A percentile compares a stretch with the other conserved stretches of the same genome.
Conservation (phyloP, 2,329 filamentous ascomycete genomes). For the Domatiomyces globalis region DNA sequence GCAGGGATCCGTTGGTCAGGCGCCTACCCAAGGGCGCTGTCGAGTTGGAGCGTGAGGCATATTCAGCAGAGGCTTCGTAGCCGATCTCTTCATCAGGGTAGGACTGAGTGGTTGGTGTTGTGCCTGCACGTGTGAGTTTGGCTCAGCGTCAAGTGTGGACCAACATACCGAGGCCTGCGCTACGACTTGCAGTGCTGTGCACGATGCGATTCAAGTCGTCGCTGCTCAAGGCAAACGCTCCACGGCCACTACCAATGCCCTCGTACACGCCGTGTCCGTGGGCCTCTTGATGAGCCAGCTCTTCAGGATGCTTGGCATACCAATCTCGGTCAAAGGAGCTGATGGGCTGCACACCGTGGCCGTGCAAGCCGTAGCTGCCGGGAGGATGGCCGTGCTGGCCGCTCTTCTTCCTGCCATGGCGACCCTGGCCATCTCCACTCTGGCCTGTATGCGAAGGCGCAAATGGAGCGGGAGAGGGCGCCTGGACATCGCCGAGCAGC, state of each 20-base stretch:
- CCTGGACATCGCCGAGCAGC: slow-evolving; percentile 87
- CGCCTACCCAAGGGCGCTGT: slow-evolving; percentile 31
- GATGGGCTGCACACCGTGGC: slow-evolving; percentile 60
- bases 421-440: slow-evolving; percentile 29
- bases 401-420: slow-evolving; percentile 60
- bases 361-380: slow-evolving; percentile 85
- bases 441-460: slow-evolving; percentile 17
- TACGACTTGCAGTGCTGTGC: slow-evolving; percentile 46
- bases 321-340: slow-evolving; percentile 84
- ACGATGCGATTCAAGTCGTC: slow-evolving; percentile 86
- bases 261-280: slow-evolving; percentile 44
- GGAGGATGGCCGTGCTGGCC: slow-evolving; percentile 60
- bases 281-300: slow-evolving; percentile 56
- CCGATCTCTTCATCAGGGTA: slow-evolving; percentile 86
- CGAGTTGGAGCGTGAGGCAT: slow-evolving; percentile 58
- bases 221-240: slow-evolving; percentile 74
- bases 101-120: slow-evolving; percentile 46
- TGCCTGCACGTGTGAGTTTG: slow-evolving; percentile 38
- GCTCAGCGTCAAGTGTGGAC: background rate
- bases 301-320: slow-evolving; percentile 82
- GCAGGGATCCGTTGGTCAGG: slow-evolving; percentile 32
- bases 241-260: slow-evolving; percentile 43
- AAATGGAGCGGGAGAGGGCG: slow-evolving; percentile 62
- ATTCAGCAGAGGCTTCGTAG: slow-evolving; percentile 76
- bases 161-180: slow-evolving; percentile 39